Base-by-base conservation (phyloP, 1,284 basidiomycete genomes). In the Cryptococcus maquisensis region DNA sequence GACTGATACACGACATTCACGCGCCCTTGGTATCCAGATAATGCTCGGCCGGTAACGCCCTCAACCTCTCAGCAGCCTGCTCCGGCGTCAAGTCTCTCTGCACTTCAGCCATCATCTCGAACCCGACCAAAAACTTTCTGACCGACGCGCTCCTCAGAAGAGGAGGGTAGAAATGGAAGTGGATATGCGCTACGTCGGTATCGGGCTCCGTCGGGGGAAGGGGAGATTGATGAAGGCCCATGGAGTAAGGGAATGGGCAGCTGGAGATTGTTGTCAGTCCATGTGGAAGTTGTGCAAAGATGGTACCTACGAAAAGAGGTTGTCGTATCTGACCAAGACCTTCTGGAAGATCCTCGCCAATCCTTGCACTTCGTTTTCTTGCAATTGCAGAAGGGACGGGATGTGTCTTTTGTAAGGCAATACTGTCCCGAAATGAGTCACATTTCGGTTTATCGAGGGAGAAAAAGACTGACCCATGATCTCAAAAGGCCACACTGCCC, bases 401-500 rank as follows among this genome's bases (percentile, higher is more conserved):
- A 94, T 84, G 64, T 93, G 90, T 5, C 89, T 80, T 61, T 81
- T 81, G 74, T 86, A 84, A 0, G 90, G 88, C 13, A 93, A 77
- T 44, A 94, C 88, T 90, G 46, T 28, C 3, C 13, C 12, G 13
- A 6, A 21, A 8, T 36, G n/a, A 51, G 21, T n/a, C n/a, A n/a
- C 47, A 49, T 51, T 54, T 26, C 7, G 15, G 2, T 51, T 51
- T 21, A 20, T 15, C 10, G 39, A 26, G 10, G 28, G 18, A 13
- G 35, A 8, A 23, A 37, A 23, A 37, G 15, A 62, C 81, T 62
- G 62, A 88, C 88, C 74, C 57, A 97, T 77, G 15, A 88, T 80
- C 73, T 98, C 94, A 68, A 87, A 97, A 0, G 94, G 94, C 94
- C 94, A 98, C 28, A 85, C 83, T 1, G 93, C 94, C 94, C 94